Percentiles rank a stretch among this genome's conserved stretches.
phyloP scores from a whole-genome alignment of 208 protist genomes.

The Leishmania tropica region DNA sequence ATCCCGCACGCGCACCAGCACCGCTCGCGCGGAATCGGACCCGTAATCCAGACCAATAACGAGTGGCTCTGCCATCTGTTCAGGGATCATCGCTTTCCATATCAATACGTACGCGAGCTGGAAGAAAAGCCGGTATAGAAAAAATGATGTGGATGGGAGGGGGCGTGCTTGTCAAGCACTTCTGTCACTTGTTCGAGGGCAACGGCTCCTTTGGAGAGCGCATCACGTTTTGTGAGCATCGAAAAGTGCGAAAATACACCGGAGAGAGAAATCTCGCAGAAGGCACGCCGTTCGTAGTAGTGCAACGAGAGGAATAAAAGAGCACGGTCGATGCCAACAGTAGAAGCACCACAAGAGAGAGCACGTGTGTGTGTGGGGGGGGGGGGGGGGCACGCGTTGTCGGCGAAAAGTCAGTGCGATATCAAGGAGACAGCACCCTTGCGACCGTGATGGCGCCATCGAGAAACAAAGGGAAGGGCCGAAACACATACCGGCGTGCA shows the following conservation, averaged over 20 bases:
- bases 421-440: not conserved
- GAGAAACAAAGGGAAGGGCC: not conserved
- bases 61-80: conserved; percentile 26
- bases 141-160: not conserved
- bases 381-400: not conserved
- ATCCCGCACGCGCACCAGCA: conserved; percentile 47
- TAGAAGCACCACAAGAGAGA: not conserved
- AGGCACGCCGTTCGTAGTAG: not conserved
- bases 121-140: not conserved
- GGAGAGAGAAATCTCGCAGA: not conserved
- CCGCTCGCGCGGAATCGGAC: conserved; percentile 49
- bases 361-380: not conserved
- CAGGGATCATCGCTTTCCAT: not conserved
- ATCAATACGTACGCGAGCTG: not conserved
- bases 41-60: conserved; percentile 65
- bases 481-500: not conserved
- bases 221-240: not conserved
- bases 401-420: not conserved
- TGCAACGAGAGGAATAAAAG: not conserved
- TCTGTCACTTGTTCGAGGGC: not conserved
- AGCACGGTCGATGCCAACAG: not conserved
- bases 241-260: not conserved
- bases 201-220: not conserved
- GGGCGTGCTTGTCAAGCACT: not conserved
- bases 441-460: not conserved